These are phyloP conservation scores for Exophiala mesophila DNA, from an alignment of 2,329 filamentous ascomycete species.

Conservation along the genomic window DNA sequence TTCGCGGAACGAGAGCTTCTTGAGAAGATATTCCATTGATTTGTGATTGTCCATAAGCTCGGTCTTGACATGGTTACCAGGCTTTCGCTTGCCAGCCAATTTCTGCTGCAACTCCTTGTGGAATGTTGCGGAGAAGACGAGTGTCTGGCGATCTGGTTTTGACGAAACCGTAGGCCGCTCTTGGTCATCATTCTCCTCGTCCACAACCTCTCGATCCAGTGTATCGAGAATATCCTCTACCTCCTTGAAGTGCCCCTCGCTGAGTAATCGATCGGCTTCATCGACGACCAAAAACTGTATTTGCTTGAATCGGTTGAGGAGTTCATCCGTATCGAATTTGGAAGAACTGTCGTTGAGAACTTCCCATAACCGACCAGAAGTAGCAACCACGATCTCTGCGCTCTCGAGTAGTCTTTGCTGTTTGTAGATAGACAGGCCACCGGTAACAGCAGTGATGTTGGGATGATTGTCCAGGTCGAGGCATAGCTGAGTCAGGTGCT, in stretches of 20 bases:
- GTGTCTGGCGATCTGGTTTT: conserved; percentile 63
- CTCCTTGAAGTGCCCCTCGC: conserved; percentile 93
- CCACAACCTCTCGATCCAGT: conserved; percentile 60
- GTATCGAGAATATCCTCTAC: conserved; percentile 80
- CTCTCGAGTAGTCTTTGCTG: conserved; percentile 78
- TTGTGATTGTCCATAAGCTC: conserved; percentile 63
- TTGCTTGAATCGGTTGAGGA: conserved; percentile 65
- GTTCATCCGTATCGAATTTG: conserved; percentile 40
- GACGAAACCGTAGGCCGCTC: conserved; percentile 25
- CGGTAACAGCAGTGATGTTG: conserved; percentile 77
- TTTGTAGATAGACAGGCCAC: conserved; percentile 89
- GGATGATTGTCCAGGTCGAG: conserved; percentile 57
- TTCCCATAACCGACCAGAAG: conserved; percentile 91
- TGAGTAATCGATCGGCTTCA: conserved; percentile 87
- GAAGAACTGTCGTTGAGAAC: conserved; percentile 66
- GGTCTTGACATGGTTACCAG: conserved; percentile 48
- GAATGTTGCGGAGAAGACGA: conserved; percentile 96
- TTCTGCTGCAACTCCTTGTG: conserved; percentile 89
- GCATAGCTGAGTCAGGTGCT: conserved; percentile 74
- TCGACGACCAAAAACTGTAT: conserved; percentile 85
- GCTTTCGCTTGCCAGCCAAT: conserved; percentile 62
- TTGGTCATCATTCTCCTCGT: conserved; percentile 40
- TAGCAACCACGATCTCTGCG: conserved; percentile 89
- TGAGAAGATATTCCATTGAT: conserved; percentile 87
- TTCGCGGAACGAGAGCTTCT: conserved; percentile 81